Percentiles rank a stretch among this genome's conserved stretches.
Evolutionary conservation across 192 early-diverging fungal genomes (phyloP).

Genomic region (Backusella tuberculispora): DNA sequence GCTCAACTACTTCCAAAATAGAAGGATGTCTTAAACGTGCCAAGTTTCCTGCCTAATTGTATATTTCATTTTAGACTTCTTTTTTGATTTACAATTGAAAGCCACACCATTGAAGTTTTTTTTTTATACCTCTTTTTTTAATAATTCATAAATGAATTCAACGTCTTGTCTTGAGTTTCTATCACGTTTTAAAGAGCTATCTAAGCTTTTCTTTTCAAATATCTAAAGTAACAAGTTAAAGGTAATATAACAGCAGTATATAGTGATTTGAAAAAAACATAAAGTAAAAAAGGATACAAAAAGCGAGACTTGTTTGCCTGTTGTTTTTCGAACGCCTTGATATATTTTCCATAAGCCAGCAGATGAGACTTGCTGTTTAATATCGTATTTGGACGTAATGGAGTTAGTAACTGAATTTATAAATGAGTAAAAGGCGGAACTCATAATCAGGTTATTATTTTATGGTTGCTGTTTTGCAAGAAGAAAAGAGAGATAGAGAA

Average conservation of each 20-base stretch:
- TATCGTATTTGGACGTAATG: conserved; percentile 44
- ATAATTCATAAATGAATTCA: conserved; percentile 55
- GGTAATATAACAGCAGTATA: neutral
- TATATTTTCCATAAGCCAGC: conserved; percentile 79
- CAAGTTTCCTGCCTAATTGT: conserved; percentile 57
- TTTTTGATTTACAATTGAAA: neutral
- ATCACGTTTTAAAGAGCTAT: conserved; percentile 53
- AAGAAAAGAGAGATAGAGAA: neutral
- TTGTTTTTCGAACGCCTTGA: conserved; percentile 58
- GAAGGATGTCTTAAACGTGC: conserved; percentile 79
- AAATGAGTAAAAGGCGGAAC: conserved; percentile 45
- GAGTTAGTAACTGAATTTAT: conserved; percentile 41
- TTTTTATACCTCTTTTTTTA: conserved; percentile 63
- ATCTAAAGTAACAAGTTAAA: conserved; percentile 41
- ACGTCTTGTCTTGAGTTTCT: conserved; percentile 50
- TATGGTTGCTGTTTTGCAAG: neutral
- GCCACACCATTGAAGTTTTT: no score
- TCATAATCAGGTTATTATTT: conserved; percentile 23
- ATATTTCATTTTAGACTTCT: neutral
- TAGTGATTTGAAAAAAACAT: neutral
- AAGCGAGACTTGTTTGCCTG: conserved; percentile 63
- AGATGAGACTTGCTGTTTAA: conserved; percentile 57
- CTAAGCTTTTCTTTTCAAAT: conserved; percentile 75
- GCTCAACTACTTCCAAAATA: conserved; percentile 76
- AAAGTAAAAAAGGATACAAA: conserved; percentile 56